These are phyloP conservation scores for Garcia nutans DNA, from an alignment of 345 rosid species.

Conservation along the genomic window DNA sequence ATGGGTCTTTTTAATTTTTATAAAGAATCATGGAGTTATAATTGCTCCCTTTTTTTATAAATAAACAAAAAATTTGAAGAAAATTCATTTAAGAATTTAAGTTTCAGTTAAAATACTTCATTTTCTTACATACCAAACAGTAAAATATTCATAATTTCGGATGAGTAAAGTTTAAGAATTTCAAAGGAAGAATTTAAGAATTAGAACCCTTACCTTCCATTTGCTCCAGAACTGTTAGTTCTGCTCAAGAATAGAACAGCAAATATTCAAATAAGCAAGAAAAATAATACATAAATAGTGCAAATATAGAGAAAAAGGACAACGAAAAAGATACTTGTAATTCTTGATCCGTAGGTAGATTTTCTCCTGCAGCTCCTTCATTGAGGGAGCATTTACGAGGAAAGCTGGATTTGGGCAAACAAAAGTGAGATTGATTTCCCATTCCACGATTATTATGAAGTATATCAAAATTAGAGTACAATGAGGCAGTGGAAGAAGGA, in stretches of 20 bases:
- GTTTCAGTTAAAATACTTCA: background rate
- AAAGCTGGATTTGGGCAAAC: background rate
- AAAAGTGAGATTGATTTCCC: background rate
- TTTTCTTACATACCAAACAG: too few species aligned
- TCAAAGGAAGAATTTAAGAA: background rate
- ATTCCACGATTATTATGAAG: background rate
- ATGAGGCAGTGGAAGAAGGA: background rate
- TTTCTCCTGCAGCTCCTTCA: background rate
- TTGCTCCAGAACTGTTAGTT: conserved; percentile 7
- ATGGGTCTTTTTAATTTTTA: too few species aligned
- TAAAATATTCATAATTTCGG: background rate
- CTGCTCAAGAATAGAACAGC: background rate
- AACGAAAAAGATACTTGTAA: background rate
- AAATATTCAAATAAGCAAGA: background rate
- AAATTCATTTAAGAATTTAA: background rate
- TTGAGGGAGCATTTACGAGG: conserved; percentile 1
- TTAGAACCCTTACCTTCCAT: conserved; percentile 14
- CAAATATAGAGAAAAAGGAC: background rate
- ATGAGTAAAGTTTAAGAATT: too few species aligned
- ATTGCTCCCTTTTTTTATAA: too few species aligned
- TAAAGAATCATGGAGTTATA: too few species aligned
- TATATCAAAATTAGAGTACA: background rate
- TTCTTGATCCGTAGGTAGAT: background rate
- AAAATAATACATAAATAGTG: background rate
- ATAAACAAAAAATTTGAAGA: background rate